Percentiles rank a stretch among this genome's conserved stretches.
phyloP scores from a whole-genome alignment of 169 alveolate species.

The Plasmodium blacklocki region DNA sequence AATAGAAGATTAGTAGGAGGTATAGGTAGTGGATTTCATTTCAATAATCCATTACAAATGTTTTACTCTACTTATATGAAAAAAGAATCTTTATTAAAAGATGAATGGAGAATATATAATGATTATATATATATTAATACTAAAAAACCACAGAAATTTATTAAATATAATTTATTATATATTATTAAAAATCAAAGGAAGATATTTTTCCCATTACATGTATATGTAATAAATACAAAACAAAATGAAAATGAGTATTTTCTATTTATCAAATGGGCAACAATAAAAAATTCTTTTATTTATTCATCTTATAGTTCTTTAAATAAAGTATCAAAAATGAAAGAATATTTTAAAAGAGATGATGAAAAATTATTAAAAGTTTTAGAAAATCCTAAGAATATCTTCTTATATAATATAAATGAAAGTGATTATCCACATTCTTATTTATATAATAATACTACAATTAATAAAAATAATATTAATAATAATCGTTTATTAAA shows the following conservation, averaged over 20 bases:
- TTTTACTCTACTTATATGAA: constrained; percentile 30
- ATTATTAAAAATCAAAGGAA: constrained; percentile 71
- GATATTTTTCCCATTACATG: constrained; percentile 66
- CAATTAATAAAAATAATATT: neutral
- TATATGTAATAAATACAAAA: constrained; percentile 69
- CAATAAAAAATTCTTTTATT: constrained; percentile 58
- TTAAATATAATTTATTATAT: constrained; percentile 49
- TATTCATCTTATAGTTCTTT: constrained; percentile 69
- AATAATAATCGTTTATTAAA: neutral
- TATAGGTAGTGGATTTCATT: neutral
- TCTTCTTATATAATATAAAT: constrained; percentile 64
- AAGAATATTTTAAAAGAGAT: constrained; percentile 52
- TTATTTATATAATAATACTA: constrained; percentile 3
- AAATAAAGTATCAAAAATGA: constrained; percentile 60
- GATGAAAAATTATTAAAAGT: constrained; percentile 64
- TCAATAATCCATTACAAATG: constrained; percentile 24
- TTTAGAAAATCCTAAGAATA: constrained; percentile 55
- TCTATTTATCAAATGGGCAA: constrained; percentile 72
- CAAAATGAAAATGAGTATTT: constrained; percentile 53
- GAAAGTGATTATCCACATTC: constrained; percentile 33
- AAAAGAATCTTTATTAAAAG: constrained; percentile 40
- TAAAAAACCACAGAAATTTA: constrained; percentile 31
- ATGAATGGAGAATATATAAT: constrained; percentile 72
- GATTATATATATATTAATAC: constrained; percentile 71
- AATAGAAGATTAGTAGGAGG: constrained; percentile 5